These are phyloP conservation scores for Evernia prunastri DNA, from an alignment of 495 filamentous ascomycete genomes.

Conservation along the genomic window DNA sequence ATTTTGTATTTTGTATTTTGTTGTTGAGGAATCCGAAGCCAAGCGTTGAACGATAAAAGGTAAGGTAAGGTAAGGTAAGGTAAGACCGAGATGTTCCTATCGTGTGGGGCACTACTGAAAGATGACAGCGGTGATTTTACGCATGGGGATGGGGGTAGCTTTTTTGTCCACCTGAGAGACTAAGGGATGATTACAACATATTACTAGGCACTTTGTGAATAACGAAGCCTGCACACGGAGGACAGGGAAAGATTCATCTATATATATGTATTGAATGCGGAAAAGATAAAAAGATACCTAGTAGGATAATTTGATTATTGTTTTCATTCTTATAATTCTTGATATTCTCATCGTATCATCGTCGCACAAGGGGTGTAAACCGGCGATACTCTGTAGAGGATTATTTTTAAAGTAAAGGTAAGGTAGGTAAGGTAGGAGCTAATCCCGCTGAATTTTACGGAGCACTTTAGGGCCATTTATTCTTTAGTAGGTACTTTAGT, in stretches of 20 bases:
- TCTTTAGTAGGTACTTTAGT: neutral
- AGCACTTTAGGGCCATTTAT: neutral
- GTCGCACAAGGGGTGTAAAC: conserved; percentile 4
- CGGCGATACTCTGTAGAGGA: too few relatives aligned
- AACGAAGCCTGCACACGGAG: neutral
- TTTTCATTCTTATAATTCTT: neutral
- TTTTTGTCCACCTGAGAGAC: neutral
- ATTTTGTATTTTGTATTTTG: too few relatives aligned
- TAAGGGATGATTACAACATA: neutral
- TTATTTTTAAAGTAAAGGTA: neutral
- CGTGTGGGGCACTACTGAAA: neutral
- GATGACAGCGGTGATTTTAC: neutral
- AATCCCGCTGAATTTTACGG: neutral
- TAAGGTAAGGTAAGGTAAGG: too few relatives aligned
- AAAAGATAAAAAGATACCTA: too few relatives aligned
- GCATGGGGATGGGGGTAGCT: neutral
- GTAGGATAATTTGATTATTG: too few relatives aligned
- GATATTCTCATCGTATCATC: too few relatives aligned
- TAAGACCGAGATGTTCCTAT: conserved; percentile 5
- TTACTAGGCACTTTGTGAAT: too few relatives aligned
- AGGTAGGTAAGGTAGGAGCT: neutral
- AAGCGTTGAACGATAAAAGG: too few relatives aligned
- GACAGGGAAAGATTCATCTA: neutral
- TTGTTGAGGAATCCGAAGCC: too few relatives aligned
- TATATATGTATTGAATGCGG: too few relatives aligned